Evolutionary conservation across 2,329 filamentous ascomycete species (phyloP).

Genomic region (Magnaporthiopsis rhizophila): DNA sequence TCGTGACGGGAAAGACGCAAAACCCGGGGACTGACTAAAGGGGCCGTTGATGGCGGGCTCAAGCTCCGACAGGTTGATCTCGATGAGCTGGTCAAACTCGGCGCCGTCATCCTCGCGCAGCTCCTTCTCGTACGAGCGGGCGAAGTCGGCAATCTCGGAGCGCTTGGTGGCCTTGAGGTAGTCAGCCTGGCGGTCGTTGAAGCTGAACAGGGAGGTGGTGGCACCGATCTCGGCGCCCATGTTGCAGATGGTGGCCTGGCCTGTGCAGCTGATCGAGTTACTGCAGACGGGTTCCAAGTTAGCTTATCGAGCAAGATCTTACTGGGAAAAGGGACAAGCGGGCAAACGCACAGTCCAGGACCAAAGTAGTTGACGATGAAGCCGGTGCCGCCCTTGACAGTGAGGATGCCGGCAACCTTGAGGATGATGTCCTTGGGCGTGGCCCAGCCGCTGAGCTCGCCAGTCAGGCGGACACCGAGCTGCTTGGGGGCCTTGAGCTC

Average conservation of each 20-base stretch:
- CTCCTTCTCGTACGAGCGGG: slow-evolving; percentile 74
- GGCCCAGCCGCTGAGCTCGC: slow-evolving; percentile 83
- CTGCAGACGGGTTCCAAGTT: slow-evolving; percentile 45
- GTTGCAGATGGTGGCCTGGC: slow-evolving; percentile 75
- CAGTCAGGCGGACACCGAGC: slow-evolving; percentile 93
- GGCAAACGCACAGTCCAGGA: slow-evolving; percentile 2
- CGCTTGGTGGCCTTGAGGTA: slow-evolving; percentile 92
- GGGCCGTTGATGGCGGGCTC: slow-evolving; percentile 99
- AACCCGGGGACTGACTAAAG: slow-evolving; percentile 47
- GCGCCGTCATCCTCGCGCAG: slow-evolving; percentile 82
- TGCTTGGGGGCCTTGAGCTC: slow-evolving; percentile 97
- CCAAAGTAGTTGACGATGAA: slow-evolving; percentile 73
- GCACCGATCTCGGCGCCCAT: slow-evolving; percentile 70
- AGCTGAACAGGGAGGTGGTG: slow-evolving; percentile 93
- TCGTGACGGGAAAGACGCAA: background rate
- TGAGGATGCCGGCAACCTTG: slow-evolving; percentile 93
- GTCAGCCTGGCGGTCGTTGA: slow-evolving; percentile 96
- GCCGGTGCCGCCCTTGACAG: slow-evolving; percentile 96
- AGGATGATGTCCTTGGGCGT: slow-evolving; percentile 95
- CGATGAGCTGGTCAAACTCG: slow-evolving; percentile 92
- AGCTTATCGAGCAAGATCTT: background rate
- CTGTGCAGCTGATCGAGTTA: slow-evolving; percentile 44
- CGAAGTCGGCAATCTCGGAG: slow-evolving; percentile 80
- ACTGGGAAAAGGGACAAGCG: background rate
- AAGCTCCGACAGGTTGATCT: slow-evolving; percentile 89